Evolutionary conservation across 108 stramenopile species (phyloP).

Genomic region (Nannochloropsis salina): DNA sequence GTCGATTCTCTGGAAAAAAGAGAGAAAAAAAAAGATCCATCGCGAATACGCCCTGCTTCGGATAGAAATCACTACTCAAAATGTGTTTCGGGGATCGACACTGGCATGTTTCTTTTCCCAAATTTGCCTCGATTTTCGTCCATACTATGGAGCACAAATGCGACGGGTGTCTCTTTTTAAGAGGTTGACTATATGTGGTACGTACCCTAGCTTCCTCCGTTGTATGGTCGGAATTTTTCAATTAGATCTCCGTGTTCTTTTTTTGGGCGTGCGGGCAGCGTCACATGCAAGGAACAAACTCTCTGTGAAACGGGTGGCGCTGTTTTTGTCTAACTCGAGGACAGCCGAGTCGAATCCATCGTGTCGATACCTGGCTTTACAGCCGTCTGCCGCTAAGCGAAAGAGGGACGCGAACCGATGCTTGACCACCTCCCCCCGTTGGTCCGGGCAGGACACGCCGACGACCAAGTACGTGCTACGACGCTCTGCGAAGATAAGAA

Average conservation of each 20-base stretch:
- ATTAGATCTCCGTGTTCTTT: background rate
- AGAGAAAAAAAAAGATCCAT: too few relatives aligned
- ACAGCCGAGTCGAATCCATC: conserved; percentile 85
- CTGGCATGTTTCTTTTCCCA: too few relatives aligned
- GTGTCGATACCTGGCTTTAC: conserved; percentile 59
- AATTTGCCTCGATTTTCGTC: too few relatives aligned
- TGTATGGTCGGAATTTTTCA: background rate
- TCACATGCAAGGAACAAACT: conserved; percentile 61
- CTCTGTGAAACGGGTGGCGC: conserved; percentile 85
- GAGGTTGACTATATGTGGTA: too few relatives aligned
- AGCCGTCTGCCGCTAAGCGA: conserved; percentile 71
- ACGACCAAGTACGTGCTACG: conserved; percentile 73
- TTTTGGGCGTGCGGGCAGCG: background rate
- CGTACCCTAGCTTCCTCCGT: too few relatives aligned
- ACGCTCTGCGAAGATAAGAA: conserved; percentile 72
- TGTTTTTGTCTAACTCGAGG: conserved; percentile 67
- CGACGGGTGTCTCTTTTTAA: too few relatives aligned
- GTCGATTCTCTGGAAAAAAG: too few relatives aligned
- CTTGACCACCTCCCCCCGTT: conserved; percentile 61
- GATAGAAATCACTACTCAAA: too few relatives aligned
- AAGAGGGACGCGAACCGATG: conserved; percentile 79
- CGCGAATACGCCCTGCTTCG: too few relatives aligned
- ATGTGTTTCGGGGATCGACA: too few relatives aligned
- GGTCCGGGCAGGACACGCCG: conserved; percentile 75
- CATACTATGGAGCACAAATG: too few relatives aligned